Evolutionary conservation across 108 stramenopile genomes (phyloP).

Genomic region (Discostella stelligeroides): DNA sequence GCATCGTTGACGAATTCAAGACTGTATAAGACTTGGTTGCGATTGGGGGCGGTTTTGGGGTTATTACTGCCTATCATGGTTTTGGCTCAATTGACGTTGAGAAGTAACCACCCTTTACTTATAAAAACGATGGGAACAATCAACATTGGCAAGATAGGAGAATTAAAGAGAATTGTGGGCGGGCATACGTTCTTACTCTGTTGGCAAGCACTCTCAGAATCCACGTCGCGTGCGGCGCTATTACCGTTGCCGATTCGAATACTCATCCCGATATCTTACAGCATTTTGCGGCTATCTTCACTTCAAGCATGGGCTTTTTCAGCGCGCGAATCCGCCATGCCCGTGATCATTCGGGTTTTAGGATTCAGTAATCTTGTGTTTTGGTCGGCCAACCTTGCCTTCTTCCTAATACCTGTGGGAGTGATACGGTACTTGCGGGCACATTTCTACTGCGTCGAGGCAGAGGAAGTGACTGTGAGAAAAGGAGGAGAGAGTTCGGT

Average conservation of each 20-base stretch:
- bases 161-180: constrained; percentile 27
- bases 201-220: constrained; percentile 66
- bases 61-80: constrained; percentile 50
- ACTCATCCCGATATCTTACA: constrained; percentile 70
- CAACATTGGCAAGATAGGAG: constrained; percentile 15
- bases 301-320: constrained; percentile 61
- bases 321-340: constrained; percentile 22
- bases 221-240: constrained; percentile 35
- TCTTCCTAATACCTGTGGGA: constrained; percentile 78
- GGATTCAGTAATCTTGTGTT: constrained; percentile 64
- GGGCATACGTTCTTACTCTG: constrained; percentile 66
- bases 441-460: constrained; percentile 80
- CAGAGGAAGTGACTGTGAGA: constrained; percentile 64
- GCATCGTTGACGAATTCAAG: constrained; percentile 38
- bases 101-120: background rate
- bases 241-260: constrained; percentile 71
- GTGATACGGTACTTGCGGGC: constrained; percentile 67
- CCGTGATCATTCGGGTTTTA: constrained; percentile 38
- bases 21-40: constrained; percentile 60
- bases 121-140: background rate
- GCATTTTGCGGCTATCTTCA: constrained; percentile 55
- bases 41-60: constrained; percentile 57
- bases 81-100: constrained; percentile 12
- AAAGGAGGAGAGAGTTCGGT: constrained; percentile 65
- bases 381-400: constrained; percentile 68